A percentile compares a stretch with the other conserved stretches of the same genome.
Evolutionary conservation across 306 rosid genomes (phyloP).

Genomic region (Abrus precatorius): DNA sequence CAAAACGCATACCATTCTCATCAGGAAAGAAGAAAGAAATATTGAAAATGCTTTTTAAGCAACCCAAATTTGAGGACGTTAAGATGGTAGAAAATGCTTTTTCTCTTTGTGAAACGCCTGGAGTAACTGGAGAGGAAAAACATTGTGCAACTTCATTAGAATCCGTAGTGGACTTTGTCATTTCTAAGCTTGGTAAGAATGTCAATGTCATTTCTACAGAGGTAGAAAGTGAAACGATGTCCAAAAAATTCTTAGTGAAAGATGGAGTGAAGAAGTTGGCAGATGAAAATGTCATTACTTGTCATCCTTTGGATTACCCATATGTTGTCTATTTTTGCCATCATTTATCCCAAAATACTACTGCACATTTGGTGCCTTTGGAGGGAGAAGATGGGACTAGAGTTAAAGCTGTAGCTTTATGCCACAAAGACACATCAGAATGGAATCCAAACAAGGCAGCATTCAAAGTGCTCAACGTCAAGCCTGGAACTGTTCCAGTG

Average conservation of each 20-base stretch:
- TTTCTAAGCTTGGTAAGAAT: conserved; percentile 18
- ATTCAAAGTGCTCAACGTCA: background rate
- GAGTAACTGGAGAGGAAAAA: background rate
- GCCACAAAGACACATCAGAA: conserved; percentile 17
- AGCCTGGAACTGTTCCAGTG: conserved; percentile 12
- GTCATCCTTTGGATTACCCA: background rate
- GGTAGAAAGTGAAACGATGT: background rate
- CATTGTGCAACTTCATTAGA: conserved; percentile 18
- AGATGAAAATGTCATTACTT: background rate
- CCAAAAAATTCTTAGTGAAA: background rate
- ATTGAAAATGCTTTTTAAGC: background rate
- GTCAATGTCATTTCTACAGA: background rate
- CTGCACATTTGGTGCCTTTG: background rate
- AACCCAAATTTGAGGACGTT: background rate
- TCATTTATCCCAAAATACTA: background rate
- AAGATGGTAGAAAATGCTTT: background rate
- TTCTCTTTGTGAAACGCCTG: background rate
- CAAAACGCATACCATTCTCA: background rate
- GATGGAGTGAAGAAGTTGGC: conserved; percentile 19
- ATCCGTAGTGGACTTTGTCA: conserved; percentile 9
- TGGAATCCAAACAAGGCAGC: background rate
- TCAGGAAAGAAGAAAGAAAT: background rate
- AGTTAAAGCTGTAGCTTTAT: background rate
- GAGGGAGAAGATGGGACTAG: background rate
- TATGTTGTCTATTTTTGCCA: background rate